Base-by-base conservation (phyloP, 129 eudicot genomes). In the Glebionis coronaria region DNA sequence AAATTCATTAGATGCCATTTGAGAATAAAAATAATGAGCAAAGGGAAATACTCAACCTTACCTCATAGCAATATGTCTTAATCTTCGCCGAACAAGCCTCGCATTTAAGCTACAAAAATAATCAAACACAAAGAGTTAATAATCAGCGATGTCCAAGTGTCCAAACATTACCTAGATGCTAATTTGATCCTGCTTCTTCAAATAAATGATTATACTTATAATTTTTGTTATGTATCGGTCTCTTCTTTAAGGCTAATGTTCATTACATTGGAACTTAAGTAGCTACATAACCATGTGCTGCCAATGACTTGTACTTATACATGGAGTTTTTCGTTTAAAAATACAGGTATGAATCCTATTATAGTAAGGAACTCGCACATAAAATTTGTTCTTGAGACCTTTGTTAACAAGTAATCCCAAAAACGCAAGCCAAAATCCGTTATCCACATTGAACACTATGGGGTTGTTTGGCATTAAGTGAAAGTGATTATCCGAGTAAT, bases 1-100 rank as follows among this genome's bases (percentile, higher is more conserved):
- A 56, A 25, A 14, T 27, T 13, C 28, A 57, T 58, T 5, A 28
- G n/a, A 25, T 57, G 63, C 18, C 44, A 57, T 57, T 23, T 9
- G 13, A 57, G 12, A 57, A 13, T 12, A 23, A 23, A 11, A 56
- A 27, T 56, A 27, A 18, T 14, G 20, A 4, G 40, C 18, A 51
- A 27, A 44, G 55, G 46, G 45, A 60, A 61, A 61, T 58, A 35
- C 18, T 64, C 67, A 61, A 15, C 66, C 25, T 73, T 81, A 94
- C 99, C 97, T 94, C 79, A 81, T 65, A 69, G 99, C 99, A 35
- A 90, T 64, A 63, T 87, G 97, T 62, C 97, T 81, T 79, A 94
- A 75, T 73, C 99, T 94, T 77, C 94, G 76, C 44, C 99, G 99
- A 53, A 90, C 99, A 58, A 94, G 94, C 44, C 95, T 78, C 67